These are phyloP conservation scores for Annulohypoxylon truncatum DNA, from an alignment of 2,329 filamentous ascomycete species.

Conservation along the genomic window DNA sequence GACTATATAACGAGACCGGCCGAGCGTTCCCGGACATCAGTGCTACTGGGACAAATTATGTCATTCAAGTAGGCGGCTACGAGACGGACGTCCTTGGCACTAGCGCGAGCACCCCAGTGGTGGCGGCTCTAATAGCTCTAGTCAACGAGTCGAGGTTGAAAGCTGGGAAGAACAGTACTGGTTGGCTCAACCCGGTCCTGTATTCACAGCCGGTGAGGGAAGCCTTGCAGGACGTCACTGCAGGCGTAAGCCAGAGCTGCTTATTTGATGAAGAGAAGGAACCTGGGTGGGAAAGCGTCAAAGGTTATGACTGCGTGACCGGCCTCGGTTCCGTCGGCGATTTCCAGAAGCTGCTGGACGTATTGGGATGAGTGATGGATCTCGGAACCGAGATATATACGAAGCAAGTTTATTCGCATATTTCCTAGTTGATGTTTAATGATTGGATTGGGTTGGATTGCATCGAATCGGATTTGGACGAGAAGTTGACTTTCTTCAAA, in stretches of 20 bases:
- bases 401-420: too few relatives aligned
- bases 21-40: constrained; percentile 65
- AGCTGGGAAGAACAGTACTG: constrained; percentile 60
- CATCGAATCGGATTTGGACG: too few relatives aligned
- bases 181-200: constrained; percentile 64
- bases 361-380: constrained; percentile 23
- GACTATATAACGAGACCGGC: constrained; percentile 50
- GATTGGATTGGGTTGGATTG: too few relatives aligned
- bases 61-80: constrained; percentile 53
- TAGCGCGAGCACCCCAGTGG: constrained; percentile 63
- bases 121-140: constrained; percentile 65
- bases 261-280: constrained; percentile 49
- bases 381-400: too few relatives aligned
- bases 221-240: constrained; percentile 57
- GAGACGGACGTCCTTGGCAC: constrained; percentile 46
- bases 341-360: constrained; percentile 46
- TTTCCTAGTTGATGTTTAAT: too few relatives aligned
- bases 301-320: constrained; percentile 62
- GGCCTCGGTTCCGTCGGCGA: constrained; percentile 61
- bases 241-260: constrained; percentile 57
- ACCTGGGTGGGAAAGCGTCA: constrained; percentile 58
- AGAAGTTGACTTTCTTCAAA: too few relatives aligned
- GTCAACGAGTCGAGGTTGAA: constrained; percentile 62
- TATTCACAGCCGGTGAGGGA: constrained; percentile 55
- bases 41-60: constrained; percentile 57